Base-by-base conservation (phyloP, 441 rosid genomes). In the Gossypium davidsonii region DNA sequence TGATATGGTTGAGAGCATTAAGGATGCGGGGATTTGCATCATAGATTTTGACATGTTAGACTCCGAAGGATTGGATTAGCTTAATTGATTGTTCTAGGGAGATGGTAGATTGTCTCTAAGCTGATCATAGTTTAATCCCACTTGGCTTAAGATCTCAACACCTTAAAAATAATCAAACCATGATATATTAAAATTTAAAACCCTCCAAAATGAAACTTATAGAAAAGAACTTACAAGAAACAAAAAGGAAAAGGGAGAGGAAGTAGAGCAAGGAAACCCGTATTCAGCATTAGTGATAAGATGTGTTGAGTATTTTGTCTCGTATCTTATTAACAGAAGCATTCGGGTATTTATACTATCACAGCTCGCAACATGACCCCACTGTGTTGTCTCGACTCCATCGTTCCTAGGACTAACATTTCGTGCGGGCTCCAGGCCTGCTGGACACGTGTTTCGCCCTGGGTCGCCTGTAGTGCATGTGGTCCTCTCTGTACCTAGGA, bases 121-220 rank as follows among this genome's bases (percentile, higher is more conserved):
- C 73, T 87, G 88, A 12, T 97, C 96, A 73, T 88, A 94, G 94
- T 90, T 89, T 3, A 94, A 25, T 6, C 97, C 98, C 53, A 86
- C 84, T 60, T 83, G 63, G 78, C 74, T 83, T 0, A 96, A 87
- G 79, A 89, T 73, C 77, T 85, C 85, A 4, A 88, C 91, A 52
- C 84, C 97, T 92, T 94, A 48, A 73, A 7, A 26, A 46, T 2
- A 53, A 9, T 71, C 18, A 56, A 12, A 52, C 46, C 9, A 3
- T 10, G 3, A 26, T 0, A 8, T 28, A 4, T 9, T 5, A 2
- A 23, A n/a, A 23, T 14, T 6, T n/a, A 15, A 0, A 26, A 26
- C 4, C 31, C 31, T 26, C 4, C 0, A 15, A 15, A 52, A 15
- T 15, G 7, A 48, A 56, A 42, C 10, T 0, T 57, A 39, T 31